These are phyloP conservation scores for Darksidea phi DNA, from an alignment of 495 filamentous ascomycete genomes.

Conservation along the genomic window DNA sequence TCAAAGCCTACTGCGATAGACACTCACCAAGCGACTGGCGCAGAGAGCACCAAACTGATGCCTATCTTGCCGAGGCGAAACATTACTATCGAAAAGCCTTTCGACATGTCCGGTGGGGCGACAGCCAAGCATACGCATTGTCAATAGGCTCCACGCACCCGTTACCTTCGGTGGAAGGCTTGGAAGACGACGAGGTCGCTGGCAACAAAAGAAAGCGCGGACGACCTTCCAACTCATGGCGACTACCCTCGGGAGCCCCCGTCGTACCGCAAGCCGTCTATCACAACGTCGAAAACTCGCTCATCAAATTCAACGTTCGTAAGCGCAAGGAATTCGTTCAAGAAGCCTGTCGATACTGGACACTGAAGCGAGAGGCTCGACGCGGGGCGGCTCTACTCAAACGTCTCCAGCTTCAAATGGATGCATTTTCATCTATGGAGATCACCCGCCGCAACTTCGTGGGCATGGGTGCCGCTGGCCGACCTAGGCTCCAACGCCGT, in stretches of 20 bases:
- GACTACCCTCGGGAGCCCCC: constrained; percentile 89
- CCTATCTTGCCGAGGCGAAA: constrained; percentile 63
- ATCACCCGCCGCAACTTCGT: constrained; percentile 90
- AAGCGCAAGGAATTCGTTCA: constrained; percentile 88
- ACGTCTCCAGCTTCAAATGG: constrained; percentile 87
- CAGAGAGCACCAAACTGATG: constrained; percentile 75
- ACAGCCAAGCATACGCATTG: constrained; percentile 83
- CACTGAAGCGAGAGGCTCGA: constrained; percentile 88
- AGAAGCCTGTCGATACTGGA: constrained; percentile 96
- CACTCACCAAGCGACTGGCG: constrained; percentile 90
- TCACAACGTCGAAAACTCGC: constrained; percentile 72
- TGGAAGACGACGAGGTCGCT: constrained; percentile 50
- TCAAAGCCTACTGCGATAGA: constrained; percentile 95
- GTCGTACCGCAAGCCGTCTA: constrained; percentile 86
- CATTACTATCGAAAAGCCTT: constrained; percentile 85
- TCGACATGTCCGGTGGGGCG: constrained; percentile 83
- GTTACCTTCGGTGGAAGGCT: constrained; percentile 55
- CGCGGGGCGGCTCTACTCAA: constrained; percentile 89
- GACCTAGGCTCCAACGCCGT: constrained; percentile 70
- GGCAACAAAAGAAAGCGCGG: constrained; percentile 74
- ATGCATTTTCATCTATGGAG: constrained; percentile 94
- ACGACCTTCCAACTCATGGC: constrained; percentile 74
- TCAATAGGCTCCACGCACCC: constrained; percentile 67
- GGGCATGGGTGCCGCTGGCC: constrained; percentile 81
- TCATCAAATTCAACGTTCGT: constrained; percentile 72